Percentiles rank a stretch among this genome's conserved stretches.
phyloP scores from a whole-genome alignment of 192 early-diverging fungal genomes.

The Backusella macrospora region DNA sequence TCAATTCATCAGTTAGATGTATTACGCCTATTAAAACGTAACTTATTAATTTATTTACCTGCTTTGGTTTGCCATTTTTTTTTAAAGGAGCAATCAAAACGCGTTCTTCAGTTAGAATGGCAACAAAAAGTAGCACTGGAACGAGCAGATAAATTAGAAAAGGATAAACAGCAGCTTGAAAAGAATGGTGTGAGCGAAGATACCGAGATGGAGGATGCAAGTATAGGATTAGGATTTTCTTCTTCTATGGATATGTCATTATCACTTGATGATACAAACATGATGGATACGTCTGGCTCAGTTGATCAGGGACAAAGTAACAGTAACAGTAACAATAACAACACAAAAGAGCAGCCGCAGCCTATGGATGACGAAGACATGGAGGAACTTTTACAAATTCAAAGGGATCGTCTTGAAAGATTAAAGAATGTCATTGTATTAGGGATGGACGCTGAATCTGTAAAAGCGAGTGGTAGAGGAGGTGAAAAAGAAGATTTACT shows the following conservation, averaged over 20 bases:
- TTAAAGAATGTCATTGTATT: constrained; percentile 35
- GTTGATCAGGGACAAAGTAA: background rate
- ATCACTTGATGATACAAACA: background rate
- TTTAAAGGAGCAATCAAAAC: constrained; percentile 39
- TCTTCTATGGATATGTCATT: constrained; percentile 25
- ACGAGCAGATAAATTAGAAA: constrained; percentile 21
- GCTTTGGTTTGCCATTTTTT: too few species aligned
- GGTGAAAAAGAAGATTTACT: constrained; percentile 36
- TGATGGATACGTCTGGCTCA: constrained; percentile 9
- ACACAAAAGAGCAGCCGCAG: background rate
- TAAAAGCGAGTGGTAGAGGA: constrained; percentile 24
- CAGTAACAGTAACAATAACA: background rate
- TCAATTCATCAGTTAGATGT: background rate
- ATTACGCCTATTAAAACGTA: background rate
- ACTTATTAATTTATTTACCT: too few species aligned
- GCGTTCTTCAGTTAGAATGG: constrained; percentile 30
- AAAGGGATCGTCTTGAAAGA: constrained; percentile 35
- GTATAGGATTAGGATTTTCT: constrained; percentile 11
- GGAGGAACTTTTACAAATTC: constrained; percentile 37
- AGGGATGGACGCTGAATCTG: constrained; percentile 35
- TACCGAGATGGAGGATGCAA: constrained; percentile 15
- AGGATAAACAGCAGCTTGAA: constrained; percentile 16
- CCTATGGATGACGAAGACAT: constrained; percentile 37
- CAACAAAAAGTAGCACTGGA: constrained; percentile 21
- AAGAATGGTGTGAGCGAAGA: constrained; percentile 14